Evolutionary conservation across 2,329 filamentous ascomycete genomes (phyloP).

Genomic region (Botryotinia narcissicola): DNA sequence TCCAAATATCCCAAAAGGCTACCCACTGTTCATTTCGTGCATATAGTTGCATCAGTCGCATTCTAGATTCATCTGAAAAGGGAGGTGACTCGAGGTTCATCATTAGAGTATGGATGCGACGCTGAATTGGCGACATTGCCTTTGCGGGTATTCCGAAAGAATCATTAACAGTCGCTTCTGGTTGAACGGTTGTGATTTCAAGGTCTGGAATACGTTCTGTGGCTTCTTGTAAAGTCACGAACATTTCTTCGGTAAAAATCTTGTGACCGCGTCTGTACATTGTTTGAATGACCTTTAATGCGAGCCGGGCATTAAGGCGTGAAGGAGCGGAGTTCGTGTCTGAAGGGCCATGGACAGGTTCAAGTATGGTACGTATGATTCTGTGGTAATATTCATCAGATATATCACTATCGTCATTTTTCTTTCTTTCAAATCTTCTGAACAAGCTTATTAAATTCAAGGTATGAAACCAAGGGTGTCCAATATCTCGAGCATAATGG

Average conservation of each 20-base stretch:
- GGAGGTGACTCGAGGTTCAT: constrained; percentile 46
- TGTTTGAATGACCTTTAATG: constrained; percentile 43
- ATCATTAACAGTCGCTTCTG: constrained; percentile 23
- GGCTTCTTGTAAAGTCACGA: constrained; percentile 34
- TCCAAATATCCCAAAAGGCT: constrained; percentile 61
- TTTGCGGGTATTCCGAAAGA: constrained; percentile 30
- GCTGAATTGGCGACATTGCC: constrained; percentile 26
- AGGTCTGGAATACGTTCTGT: constrained; percentile 17
- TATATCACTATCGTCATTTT: constrained; percentile 31
- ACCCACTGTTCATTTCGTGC: constrained; percentile 50
- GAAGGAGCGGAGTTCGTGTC: constrained; percentile 26
- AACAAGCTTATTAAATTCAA: constrained; percentile 1
- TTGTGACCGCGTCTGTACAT: constrained; percentile 44
- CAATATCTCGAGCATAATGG: constrained; percentile 40
- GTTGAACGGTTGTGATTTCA: constrained; percentile 32
- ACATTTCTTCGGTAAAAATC: constrained; percentile 39
- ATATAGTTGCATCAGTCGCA: constrained; percentile 48
- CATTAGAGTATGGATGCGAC: constrained; percentile 45
- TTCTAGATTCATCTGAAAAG: constrained; percentile 41
- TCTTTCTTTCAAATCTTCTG: not conserved
- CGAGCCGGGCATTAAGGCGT: constrained; percentile 34
- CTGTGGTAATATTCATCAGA: constrained; percentile 39
- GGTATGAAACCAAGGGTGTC: constrained; percentile 36
- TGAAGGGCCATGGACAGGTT: constrained; percentile 11
- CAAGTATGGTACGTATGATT: constrained; percentile 42